phyloP scores from a whole-genome alignment of 116 monocot species.

The Phalaenopsis hybrid region DNA sequence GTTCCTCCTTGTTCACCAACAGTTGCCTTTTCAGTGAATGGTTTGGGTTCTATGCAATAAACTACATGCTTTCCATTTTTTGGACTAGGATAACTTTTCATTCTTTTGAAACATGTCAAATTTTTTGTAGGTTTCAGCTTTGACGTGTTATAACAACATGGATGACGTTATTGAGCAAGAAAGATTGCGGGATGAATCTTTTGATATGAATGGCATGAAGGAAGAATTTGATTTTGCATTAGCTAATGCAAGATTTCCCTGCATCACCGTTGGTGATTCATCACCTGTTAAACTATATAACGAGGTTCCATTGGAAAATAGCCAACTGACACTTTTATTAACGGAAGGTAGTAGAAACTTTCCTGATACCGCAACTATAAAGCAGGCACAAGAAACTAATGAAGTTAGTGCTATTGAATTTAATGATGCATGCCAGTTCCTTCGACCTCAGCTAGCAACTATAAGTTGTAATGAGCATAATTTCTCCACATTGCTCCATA shows the following conservation, averaged over 20 bases:
- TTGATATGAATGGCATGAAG: slow-evolving; percentile 13
- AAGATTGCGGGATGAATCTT: slow-evolving; percentile 17
- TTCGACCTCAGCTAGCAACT: slow-evolving; percentile 16
- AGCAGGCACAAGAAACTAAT: slow-evolving; percentile 9
- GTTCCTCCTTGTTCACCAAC: background rate
- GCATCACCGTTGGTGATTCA: slow-evolving; percentile 72
- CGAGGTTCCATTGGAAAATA: slow-evolving; percentile 19
- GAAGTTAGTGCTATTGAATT: slow-evolving; percentile 9
- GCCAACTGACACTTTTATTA: slow-evolving; percentile 19
- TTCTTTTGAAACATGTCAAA: background rate
- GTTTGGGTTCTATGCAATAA: background rate
- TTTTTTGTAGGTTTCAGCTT: slow-evolving; percentile 48
- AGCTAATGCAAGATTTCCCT: slow-evolving; percentile 61
- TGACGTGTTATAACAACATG: slow-evolving; percentile 35
- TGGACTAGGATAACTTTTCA: background rate
- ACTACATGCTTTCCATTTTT: background rate
- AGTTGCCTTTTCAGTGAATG: background rate
- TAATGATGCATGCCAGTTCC: slow-evolving; percentile 18
- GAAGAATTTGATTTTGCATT: slow-evolving; percentile 53
- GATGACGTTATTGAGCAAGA: slow-evolving; percentile 41
- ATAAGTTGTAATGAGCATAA: slow-evolving; percentile 12
- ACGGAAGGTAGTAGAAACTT: slow-evolving; percentile 22
- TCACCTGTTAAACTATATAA: slow-evolving; percentile 61
- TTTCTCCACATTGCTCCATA: slow-evolving; percentile 4
- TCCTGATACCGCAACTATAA: slow-evolving; percentile 8